Evolutionary conservation across 495 filamentous ascomycete genomes (phyloP).

Genomic region (Massariosphaeria phaeospora): DNA sequence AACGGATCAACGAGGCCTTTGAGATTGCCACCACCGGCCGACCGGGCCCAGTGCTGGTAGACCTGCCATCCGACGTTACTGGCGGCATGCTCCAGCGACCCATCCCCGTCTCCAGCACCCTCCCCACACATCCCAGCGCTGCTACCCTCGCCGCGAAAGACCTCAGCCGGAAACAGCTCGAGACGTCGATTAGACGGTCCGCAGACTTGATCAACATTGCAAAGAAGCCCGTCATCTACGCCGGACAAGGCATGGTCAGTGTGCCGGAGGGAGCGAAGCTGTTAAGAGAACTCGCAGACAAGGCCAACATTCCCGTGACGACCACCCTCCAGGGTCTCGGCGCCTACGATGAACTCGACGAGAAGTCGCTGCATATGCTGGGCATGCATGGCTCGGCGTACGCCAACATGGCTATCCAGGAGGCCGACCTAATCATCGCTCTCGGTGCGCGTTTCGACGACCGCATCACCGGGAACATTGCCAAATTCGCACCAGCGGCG

Average conservation of each 20-base stretch:
- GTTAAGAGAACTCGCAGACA: conserved; percentile 64
- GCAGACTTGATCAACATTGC: conserved; percentile 65
- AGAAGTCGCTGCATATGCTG: conserved; percentile 75
- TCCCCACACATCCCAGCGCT: conserved; percentile 64
- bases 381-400: conserved; percentile 79
- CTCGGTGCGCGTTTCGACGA: conserved; percentile 75
- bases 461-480: conserved; percentile 61
- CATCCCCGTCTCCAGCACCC: conserved; percentile 60
- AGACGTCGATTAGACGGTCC: conserved; percentile 56
- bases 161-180: conserved; percentile 53
- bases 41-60: conserved; percentile 74
- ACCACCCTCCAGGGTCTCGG: conserved; percentile 75
- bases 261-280: conserved; percentile 61
- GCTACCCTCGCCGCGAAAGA: conserved; percentile 62
- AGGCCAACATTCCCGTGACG: conserved; percentile 69
- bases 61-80: conserved; percentile 75
- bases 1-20: conserved; percentile 78
- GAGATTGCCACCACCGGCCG: conserved; percentile 74
- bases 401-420: conserved; percentile 75
- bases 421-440: conserved; percentile 71
- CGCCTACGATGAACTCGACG: conserved; percentile 70
- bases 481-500: conserved; percentile 65
- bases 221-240: conserved; percentile 73
- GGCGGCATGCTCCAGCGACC: conserved; percentile 59
- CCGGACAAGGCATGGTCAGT: conserved; percentile 64